A percentile compares a stretch with the other conserved stretches of the same genome.
These are phyloP conservation scores for Leccinum fibrillosum DNA, from an alignment of 768 basidiomycete genomes.

Conservation along the genomic window DNA sequence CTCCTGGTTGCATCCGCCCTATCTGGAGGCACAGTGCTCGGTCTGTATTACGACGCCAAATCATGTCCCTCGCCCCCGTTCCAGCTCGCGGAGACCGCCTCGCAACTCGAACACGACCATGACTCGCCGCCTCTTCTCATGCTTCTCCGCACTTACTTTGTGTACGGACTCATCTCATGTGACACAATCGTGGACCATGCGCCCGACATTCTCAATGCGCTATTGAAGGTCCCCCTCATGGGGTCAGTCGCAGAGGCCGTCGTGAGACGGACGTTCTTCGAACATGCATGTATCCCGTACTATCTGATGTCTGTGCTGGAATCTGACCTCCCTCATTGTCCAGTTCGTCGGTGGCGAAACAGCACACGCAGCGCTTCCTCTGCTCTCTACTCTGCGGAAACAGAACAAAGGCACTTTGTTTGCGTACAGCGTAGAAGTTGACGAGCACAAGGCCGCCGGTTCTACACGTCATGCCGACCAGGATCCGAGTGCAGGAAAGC, in stretches of 20 bases:
- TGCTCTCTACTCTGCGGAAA: conserved; percentile 58
- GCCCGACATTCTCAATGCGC: conserved; percentile 55
- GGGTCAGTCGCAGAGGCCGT: conserved; percentile 61
- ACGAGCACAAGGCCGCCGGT: conserved; percentile 51
- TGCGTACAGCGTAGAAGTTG: conserved; percentile 84
- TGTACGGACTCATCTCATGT: conserved; percentile 78
- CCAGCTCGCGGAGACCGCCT: conserved; percentile 1
- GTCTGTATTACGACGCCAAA: conserved; percentile 25
- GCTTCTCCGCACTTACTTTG: conserved; percentile 71
- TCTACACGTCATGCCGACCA: background rate
- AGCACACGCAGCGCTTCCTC: conserved; percentile 60
- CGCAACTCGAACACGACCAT: background rate
- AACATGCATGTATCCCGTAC: conserved; percentile 50
- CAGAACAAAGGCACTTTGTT: conserved; percentile 76
- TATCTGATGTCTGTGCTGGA: background rate
- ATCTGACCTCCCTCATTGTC: background rate
- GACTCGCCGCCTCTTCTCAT: conserved; percentile 29
- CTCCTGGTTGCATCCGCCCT: conserved; percentile 18
- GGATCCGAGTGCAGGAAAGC: background rate
- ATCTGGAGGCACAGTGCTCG: conserved; percentile 16
- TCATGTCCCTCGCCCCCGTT: conserved; percentile 24
- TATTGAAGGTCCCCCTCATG: conserved; percentile 51
- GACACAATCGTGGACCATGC: conserved; percentile 75
- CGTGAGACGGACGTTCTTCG: conserved; percentile 81
- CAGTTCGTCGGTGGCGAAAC: conserved; percentile 91